phyloP scores from a whole-genome alignment of 768 basidiomycete species.

The Tricholoma terreum region DNA sequence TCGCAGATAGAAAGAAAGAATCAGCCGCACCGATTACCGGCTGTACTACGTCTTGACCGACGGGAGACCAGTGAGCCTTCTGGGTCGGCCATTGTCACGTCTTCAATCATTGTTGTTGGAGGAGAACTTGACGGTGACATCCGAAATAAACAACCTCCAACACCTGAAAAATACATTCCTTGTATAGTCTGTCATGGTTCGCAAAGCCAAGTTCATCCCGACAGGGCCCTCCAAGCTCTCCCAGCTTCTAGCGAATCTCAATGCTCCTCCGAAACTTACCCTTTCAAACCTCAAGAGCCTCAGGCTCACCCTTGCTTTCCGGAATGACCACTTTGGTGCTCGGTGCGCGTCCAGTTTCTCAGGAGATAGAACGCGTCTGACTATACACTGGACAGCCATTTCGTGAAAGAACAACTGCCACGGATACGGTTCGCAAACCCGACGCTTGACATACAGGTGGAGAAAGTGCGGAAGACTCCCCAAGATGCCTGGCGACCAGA shows the following conservation, averaged over 20 bases:
- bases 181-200: conserved; percentile 13
- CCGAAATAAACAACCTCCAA: conserved; percentile 12
- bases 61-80: conserved; percentile 52
- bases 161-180: conserved; percentile 11
- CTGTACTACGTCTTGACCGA: conserved; percentile 67
- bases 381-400: conserved; percentile 49
- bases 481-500: conserved; percentile 60
- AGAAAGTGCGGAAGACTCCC: conserved; percentile 49
- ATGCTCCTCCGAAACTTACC: conserved; percentile 46
- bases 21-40: conserved; percentile 64
- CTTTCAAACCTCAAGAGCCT: conserved; percentile 49
- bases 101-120: conserved; percentile 5
- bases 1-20: background rate
- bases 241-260: conserved; percentile 49
- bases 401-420: conserved; percentile 75
- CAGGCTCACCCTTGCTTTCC: conserved; percentile 52
- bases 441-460: conserved; percentile 54
- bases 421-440: conserved; percentile 79
- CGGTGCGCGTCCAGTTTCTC: conserved; percentile 41
- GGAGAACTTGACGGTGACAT: too few species aligned
- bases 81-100: conserved; percentile 20
- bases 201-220: conserved; percentile 17
- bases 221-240: conserved; percentile 57
- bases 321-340: conserved; percentile 74
- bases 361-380: background rate